Conservation (phyloP, 768 basidiomycete genomes). For the Panellus pusillus region DNA sequence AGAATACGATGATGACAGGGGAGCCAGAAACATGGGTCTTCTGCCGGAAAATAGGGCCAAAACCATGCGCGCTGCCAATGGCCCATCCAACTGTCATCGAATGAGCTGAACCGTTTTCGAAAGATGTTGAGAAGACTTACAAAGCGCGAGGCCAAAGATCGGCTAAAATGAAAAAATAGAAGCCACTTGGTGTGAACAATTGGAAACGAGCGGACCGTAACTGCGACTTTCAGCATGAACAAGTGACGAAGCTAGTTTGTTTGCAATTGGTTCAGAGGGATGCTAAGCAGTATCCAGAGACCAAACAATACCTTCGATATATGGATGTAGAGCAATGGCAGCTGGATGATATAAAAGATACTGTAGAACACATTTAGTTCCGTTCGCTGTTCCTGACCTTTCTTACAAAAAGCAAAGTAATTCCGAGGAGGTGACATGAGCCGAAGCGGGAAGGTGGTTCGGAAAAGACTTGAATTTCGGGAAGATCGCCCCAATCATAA, state of each 20-base stretch:
- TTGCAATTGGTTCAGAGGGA: not conserved
- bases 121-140: constrained; percentile 5
- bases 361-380: not conserved
- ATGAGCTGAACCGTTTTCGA: not conserved
- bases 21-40: constrained; percentile 10
- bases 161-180: constrained; percentile 8
- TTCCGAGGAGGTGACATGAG: constrained; percentile 51
- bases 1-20: constrained; percentile 18
- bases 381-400: not conserved
- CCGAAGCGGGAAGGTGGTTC: constrained; percentile 45
- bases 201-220: constrained; percentile 15
- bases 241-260: constrained; percentile 18
- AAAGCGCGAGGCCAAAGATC: constrained; percentile 24
- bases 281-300: not conserved
- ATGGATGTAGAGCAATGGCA: constrained; percentile 22
- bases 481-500: constrained; percentile 23
- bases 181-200: not conserved
- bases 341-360: constrained; percentile 23
- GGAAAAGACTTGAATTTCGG: constrained; percentile 35
- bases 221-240: constrained; percentile 24
- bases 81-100: constrained; percentile 22
- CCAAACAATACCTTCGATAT: constrained; percentile 14
- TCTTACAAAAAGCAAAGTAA: constrained; percentile 17
- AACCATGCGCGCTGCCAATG: constrained; percentile 21
- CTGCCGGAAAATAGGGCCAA: constrained; percentile 22